Evolutionary conservation across 2,329 filamentous ascomycete genomes (phyloP).

Genomic region (Lecanicillium sp.): DNA sequence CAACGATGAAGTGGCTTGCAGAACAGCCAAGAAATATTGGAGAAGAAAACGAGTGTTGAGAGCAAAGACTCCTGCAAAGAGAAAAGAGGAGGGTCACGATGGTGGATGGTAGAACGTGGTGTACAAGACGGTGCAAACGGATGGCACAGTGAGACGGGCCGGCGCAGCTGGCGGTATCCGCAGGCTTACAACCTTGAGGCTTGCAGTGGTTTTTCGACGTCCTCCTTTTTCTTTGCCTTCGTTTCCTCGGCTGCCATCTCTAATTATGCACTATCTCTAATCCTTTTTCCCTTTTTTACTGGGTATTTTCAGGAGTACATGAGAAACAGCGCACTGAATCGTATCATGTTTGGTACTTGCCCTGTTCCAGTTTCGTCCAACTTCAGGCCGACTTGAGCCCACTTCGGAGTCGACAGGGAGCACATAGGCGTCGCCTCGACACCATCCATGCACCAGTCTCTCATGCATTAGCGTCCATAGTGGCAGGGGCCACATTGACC

Average conservation of each 20-base stretch:
- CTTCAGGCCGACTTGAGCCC: too few relatives aligned
- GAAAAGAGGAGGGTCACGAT: background rate
- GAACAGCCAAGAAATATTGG: conserved; percentile 5
- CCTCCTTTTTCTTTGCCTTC: conserved; percentile 2
- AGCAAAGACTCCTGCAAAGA: background rate
- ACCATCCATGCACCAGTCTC: too few relatives aligned
- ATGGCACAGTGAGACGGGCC: background rate
- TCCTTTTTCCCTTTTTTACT: background rate
- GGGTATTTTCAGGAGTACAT: background rate
- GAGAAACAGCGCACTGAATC: too few relatives aligned
- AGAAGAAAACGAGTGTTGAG: conserved; percentile 1
- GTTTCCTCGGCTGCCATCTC: too few relatives aligned
- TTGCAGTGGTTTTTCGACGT: background rate
- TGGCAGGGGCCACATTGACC: background rate
- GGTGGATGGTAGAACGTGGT: background rate
- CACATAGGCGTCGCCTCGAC: too few relatives aligned
- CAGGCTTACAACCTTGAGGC: background rate
- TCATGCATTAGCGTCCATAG: background rate
- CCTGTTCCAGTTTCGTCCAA: too few relatives aligned
- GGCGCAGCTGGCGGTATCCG: background rate
- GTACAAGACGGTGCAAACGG: background rate
- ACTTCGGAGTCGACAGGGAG: too few relatives aligned
- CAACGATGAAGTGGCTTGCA: conserved; percentile 7
- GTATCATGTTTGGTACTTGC: too few relatives aligned
- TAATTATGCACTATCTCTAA: too few relatives aligned